phyloP scores from a whole-genome alignment of 169 alveolate genomes.

The Pseudocohnilembus persalinus region DNA sequence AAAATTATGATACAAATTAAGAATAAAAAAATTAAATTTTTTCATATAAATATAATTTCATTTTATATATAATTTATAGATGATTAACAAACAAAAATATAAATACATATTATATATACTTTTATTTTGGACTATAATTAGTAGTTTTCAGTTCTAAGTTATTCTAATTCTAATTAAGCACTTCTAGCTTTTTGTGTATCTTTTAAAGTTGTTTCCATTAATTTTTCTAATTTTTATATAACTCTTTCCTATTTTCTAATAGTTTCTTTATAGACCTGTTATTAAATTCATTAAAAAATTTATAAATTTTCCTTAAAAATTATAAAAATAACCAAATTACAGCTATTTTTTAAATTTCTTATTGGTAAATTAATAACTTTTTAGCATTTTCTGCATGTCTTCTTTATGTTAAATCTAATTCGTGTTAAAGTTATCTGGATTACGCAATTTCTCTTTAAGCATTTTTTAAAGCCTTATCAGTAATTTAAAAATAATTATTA shows the following conservation, averaged over 20 bases:
- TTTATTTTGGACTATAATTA: constrained; percentile 70
- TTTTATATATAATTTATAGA: not conserved
- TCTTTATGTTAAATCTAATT: constrained; percentile 76
- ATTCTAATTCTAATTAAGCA: constrained; percentile 77
- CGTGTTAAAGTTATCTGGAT: constrained; percentile 78
- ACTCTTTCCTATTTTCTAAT: constrained; percentile 87
- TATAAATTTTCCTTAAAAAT: not conserved
- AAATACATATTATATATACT: constrained; percentile 56
- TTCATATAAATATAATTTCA: constrained; percentile 25
- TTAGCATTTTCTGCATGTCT: constrained; percentile 76
- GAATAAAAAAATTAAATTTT: not conserved
- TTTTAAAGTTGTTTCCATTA: constrained; percentile 80
- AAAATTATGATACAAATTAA: too few relatives aligned
- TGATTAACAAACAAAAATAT: too few relatives aligned
- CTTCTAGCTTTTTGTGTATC: constrained; percentile 85
- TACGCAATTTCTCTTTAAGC: constrained; percentile 84
- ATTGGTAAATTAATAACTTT: constrained; percentile 63
- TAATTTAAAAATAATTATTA: too few relatives aligned
- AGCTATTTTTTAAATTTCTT: constrained; percentile 64
- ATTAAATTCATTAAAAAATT: not conserved
- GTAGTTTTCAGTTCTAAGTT: constrained; percentile 80
- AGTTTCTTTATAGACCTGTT: constrained; percentile 84
- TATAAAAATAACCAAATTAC: not conserved
- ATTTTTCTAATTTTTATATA: constrained; percentile 81
- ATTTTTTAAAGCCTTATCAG: constrained; percentile 78